Conservation (phyloP, 495 filamentous ascomycete genomes). For the Sporormia fimetaria region DNA sequence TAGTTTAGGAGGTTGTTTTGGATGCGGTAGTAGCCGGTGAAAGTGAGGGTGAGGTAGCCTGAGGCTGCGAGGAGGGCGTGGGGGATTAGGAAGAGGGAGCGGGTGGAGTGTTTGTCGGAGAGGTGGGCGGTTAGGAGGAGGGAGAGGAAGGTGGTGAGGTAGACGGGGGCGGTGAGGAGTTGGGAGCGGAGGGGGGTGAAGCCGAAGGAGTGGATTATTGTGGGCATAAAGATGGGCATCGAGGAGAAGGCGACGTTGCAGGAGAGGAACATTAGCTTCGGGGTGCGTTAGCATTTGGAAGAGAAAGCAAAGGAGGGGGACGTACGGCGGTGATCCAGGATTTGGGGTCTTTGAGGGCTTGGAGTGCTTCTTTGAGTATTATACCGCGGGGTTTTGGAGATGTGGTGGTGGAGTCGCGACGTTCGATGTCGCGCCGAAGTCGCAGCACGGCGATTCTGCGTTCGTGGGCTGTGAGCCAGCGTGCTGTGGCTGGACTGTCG, state of each 20-base stretch:
- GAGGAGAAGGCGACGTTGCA: conserved; percentile 65
- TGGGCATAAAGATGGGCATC: conserved; percentile 75
- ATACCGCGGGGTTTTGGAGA: conserved; percentile 47
- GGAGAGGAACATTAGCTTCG: conserved; percentile 48
- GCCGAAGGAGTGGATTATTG: conserved; percentile 70
- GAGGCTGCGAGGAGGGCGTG: conserved; percentile 55
- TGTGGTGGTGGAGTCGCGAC: no score
- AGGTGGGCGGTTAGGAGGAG: conserved; percentile 58
- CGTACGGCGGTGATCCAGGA: conserved; percentile 24
- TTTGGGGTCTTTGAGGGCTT: conserved; percentile 29
- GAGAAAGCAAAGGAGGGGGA: neutral
- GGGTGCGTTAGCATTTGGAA: conserved; percentile 2
- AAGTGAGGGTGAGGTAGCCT: conserved; percentile 49
- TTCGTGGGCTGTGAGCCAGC: conserved; percentile 60
- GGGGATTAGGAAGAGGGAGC: conserved; percentile 52
- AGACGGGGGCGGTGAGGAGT: conserved; percentile 71
- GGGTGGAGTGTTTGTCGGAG: conserved; percentile 60
- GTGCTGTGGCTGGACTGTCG: conserved; percentile 56
- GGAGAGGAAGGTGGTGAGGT: conserved; percentile 61
- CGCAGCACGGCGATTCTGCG: conserved; percentile 54
- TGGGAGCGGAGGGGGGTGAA: conserved; percentile 62
- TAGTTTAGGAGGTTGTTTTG: conserved; percentile 25
- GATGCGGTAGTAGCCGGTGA: conserved; percentile 12
- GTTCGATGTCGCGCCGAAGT: conserved; percentile 47
- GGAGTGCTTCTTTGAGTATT: conserved; percentile 38